Evolutionary conservation across 768 basidiomycete genomes (phyloP), one percentile per base, ranked within the genome.

Genomic region (Suillus brevipes): DNA sequence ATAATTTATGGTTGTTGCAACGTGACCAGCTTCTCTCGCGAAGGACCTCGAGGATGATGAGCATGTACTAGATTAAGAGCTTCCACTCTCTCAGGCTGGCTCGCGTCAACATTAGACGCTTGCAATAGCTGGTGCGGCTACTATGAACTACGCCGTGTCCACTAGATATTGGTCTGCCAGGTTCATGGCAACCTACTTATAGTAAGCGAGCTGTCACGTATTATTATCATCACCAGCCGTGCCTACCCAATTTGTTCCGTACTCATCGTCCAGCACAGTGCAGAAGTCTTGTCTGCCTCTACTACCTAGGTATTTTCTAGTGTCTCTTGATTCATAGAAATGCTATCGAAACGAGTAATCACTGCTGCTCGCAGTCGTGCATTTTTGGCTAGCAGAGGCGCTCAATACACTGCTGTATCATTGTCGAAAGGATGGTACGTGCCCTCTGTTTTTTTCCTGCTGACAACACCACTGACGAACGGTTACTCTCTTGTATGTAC

Each of bases 341-440:
- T 92, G 89, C 82, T 91, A 49, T 90, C 90, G 70, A 86, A 86
- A 83, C 88, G 82, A 67, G 82, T 91, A 67, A 79, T 91, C 65
- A 82, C 85, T 65, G 77, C 87, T 61, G 89, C 89, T 66, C 86
- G 87, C 63, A 82, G 85, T 68, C 87, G 87, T 67, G 82, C 81
- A 64, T 74, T 87, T n/a, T 68, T 83, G 64, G 79, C 79, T 70
- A 67, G 76, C 40, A 77, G 73, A 68, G 73, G 75, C 61, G 64
- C 75, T 25, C 78, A 77, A 43, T 59, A 20, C 38, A 64, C 72
- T 52, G 73, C 77, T 64, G 71, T 78, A n/a, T 67, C 75, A 49
- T 70, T 84, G 69, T 75, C 83, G 58, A 80, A 78, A 71, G 80
- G 79, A 76, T 86, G 85, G 86, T 86, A 69, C 64, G 80, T 66